Base-by-base conservation (phyloP, 768 basidiomycete species). In the Pholiota microspora region DNA sequence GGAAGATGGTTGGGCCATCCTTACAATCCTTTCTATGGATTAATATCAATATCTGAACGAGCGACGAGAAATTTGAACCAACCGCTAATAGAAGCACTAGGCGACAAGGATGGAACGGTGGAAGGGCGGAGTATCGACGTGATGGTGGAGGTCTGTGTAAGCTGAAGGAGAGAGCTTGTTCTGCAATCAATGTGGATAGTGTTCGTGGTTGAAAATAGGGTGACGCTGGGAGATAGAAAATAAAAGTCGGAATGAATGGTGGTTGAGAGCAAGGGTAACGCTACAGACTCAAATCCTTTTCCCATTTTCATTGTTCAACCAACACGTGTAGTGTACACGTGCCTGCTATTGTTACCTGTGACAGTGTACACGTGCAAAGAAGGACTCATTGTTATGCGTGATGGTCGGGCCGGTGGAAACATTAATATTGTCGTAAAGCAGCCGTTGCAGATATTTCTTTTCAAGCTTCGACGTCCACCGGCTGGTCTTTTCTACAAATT, bases 1-100 rank as follows among this genome's bases (percentile, higher is more conserved):
- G 23, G 90, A 90, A 27, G 89, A 90, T 50, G 89, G 89, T 72
- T 89, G 84, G 57, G 90, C 90, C 90, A 93, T 93, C 78, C 87
- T 88, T 73, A 51, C 51, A 42, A 82, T 85, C 84, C 59, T 64
- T 62, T 57, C 53, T 49, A 62, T 32, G 47, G 12, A 42, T 16
- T 15, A 8, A 27, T 9, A 32, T 57, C 53, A 57, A 45, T 29
- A 10, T 9, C 18, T 18, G 32, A 16, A 29, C 15, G 15, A 29
- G 32, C 16, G 27, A 52, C 15, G 42, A 23, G 31, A 59, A 58
- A 48, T 50, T 48, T 35, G 13, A 45, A 68, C 70, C 52, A 59
- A 79, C 78, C 75, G 72, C 77, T 79, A 60, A 78, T 74, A 59
- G 78, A 80, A 58, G 77, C 77, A 69, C 76, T 77, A 54, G 89